Evolutionary conservation across 352 stramenopile species (phyloP).

Genomic region (Pythium coloratum): DNA sequence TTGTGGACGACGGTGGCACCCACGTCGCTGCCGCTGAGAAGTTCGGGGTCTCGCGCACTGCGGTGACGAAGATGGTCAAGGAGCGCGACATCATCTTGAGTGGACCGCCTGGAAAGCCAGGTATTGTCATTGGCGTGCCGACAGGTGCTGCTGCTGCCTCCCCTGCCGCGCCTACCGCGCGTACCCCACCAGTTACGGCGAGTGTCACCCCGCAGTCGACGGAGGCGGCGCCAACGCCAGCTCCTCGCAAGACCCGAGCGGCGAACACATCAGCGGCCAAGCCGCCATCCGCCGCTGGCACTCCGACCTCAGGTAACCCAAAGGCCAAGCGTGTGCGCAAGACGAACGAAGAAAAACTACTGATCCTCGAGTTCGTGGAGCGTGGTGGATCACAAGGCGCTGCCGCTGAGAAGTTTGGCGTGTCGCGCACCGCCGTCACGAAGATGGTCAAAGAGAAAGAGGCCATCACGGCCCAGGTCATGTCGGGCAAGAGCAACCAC

Average conservation of each 20-base stretch:
- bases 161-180: neutral
- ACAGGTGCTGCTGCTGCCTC: neutral
- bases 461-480: constrained; percentile 69
- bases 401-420: constrained; percentile 75
- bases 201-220: neutral
- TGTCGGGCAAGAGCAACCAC: constrained; percentile 65
- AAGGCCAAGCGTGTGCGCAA: constrained; percentile 73
- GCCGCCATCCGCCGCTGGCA: neutral
- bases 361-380: constrained; percentile 83
- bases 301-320: neutral
- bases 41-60: constrained; percentile 78
- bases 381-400: constrained; percentile 71
- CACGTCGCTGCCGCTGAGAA: constrained; percentile 76
- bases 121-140: neutral
- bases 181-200: neutral
- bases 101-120: constrained; percentile 17
- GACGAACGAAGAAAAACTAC: constrained; percentile 83
- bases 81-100: constrained; percentile 66
- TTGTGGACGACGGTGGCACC: constrained; percentile 76
- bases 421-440: constrained; percentile 79
- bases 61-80: constrained; percentile 88
- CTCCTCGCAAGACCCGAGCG: constrained; percentile 15
- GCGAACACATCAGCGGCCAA: neutral
- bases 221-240: neutral
- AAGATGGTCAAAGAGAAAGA: constrained; percentile 87